These are phyloP conservation scores for Fusarium fracticaudum DNA, from an alignment of 2,329 filamentous ascomycete genomes.

Conservation along the genomic window DNA sequence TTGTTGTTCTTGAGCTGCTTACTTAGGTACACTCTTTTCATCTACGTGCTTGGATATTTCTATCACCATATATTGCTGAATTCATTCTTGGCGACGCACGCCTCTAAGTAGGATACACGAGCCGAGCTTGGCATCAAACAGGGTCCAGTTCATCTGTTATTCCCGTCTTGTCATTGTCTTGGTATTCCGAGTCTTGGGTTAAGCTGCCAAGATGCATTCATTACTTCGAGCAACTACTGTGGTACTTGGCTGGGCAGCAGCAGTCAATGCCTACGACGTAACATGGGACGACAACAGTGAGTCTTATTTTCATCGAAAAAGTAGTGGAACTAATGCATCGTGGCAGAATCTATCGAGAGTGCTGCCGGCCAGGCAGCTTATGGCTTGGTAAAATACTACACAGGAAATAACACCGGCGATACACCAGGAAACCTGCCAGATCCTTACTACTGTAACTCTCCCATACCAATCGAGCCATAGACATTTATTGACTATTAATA, in stretches of 20 bases:
- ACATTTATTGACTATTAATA: slow-evolving; percentile 32
- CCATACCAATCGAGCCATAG: slow-evolving; percentile 41
- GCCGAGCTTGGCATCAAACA: slow-evolving; percentile 5
- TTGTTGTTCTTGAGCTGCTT: background rate
- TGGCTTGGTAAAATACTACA: slow-evolving; percentile 61
- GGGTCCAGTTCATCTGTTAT: slow-evolving; percentile 3
- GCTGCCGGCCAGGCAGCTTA: slow-evolving; percentile 59
- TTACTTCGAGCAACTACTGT: slow-evolving; percentile 23
- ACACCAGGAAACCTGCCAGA: slow-evolving; percentile 66
- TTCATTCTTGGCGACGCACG: slow-evolving; percentile 5
- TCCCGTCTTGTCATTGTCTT: slow-evolving; percentile 15
- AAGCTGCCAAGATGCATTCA: slow-evolving; percentile 32
- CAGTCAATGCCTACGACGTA: slow-evolving; percentile 26
- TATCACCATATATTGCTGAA: slow-evolving; percentile 12
- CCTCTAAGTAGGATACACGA: slow-evolving; percentile 26
- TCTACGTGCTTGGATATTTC: slow-evolving; percentile 3
- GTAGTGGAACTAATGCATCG: background rate
- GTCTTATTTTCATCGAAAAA: background rate
- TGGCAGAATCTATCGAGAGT: slow-evolving; percentile 59
- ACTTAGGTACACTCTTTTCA: slow-evolving; percentile 2
- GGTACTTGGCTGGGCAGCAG: slow-evolving; percentile 25
- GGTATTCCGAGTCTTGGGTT: slow-evolving; percentile 1
- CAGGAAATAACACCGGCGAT: slow-evolving; percentile 68
- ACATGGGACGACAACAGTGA: slow-evolving; percentile 38
- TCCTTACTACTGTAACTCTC: slow-evolving; percentile 70